Percentiles rank a stretch among this genome's conserved stretches.
Conservation (phyloP, 352 stramenopile species). For the Pythium utonaiense region DNA sequence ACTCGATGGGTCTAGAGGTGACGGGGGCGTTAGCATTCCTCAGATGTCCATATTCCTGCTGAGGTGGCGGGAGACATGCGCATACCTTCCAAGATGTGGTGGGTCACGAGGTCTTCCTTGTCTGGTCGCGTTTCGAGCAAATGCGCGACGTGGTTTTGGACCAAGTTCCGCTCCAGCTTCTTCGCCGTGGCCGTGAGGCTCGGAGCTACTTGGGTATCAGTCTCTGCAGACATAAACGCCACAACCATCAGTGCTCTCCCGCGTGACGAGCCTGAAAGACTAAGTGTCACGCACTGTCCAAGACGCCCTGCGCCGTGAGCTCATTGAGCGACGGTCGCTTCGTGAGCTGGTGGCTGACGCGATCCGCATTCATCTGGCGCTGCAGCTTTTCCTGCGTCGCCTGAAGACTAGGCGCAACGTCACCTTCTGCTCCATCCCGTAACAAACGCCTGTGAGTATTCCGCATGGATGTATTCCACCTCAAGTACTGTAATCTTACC, state of each 20-base stretch:
- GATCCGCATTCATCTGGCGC: slow-evolving; percentile 70
- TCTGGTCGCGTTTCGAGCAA: slow-evolving; percentile 74
- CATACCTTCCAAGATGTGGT: slow-evolving; percentile 67
- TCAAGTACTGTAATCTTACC: slow-evolving; percentile 16
- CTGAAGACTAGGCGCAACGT: slow-evolving; percentile 71
- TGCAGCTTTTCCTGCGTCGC: slow-evolving; percentile 76
- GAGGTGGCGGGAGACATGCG: no score
- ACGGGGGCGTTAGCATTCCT: neutral
- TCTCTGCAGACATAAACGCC: slow-evolving; percentile 23
- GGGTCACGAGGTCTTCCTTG: slow-evolving; percentile 72
- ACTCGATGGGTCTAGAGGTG: slow-evolving; percentile 31
- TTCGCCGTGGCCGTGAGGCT: slow-evolving; percentile 71
- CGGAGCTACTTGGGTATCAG: slow-evolving; percentile 50
- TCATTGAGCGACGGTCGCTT: slow-evolving; percentile 65
- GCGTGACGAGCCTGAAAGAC: neutral
- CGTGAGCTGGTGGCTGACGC: slow-evolving; percentile 65
- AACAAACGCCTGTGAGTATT: neutral
- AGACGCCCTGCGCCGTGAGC: slow-evolving; percentile 51
- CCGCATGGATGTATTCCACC: neutral
- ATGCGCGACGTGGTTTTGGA: slow-evolving; percentile 80
- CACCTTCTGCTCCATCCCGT: slow-evolving; percentile 31
- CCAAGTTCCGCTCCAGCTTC: slow-evolving; percentile 71
- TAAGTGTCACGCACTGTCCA: slow-evolving; percentile 36
- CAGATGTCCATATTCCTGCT: no score
- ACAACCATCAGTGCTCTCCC: neutral